Percentiles rank a stretch among this genome's conserved stretches.
Evolutionary conservation across 768 basidiomycete species (phyloP).

Genomic region (Dictyophora rubrovolvata): DNA sequence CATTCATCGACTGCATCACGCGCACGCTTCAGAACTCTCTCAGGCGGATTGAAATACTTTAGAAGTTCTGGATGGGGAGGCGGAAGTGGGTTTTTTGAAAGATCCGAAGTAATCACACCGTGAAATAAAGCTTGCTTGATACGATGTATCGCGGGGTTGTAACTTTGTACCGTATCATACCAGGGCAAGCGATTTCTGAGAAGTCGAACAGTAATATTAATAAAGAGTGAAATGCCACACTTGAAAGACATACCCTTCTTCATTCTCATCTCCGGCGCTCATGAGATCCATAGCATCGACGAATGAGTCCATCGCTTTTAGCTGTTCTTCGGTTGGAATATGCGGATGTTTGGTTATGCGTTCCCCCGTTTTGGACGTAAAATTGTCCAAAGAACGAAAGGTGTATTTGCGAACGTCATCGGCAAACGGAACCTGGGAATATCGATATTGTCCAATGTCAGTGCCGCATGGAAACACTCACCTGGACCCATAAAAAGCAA

Average conservation of each 20-base stretch:
- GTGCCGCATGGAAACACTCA: constrained; percentile 23
- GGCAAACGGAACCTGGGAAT: constrained; percentile 78
- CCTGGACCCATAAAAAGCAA: constrained; percentile 77
- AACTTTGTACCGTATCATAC: constrained; percentile 71
- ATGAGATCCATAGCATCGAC: constrained; percentile 86
- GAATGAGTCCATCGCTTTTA: constrained; percentile 75
- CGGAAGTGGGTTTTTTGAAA: constrained; percentile 64
- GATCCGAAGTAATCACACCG: constrained; percentile 64
- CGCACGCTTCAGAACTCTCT: constrained; percentile 52
- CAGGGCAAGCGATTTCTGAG: constrained; percentile 53
- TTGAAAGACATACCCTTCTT: constrained; percentile 46
- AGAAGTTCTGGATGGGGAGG: constrained; percentile 78
- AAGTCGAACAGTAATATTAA: not conserved
- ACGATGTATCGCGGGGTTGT: constrained; percentile 84
- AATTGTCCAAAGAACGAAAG: constrained; percentile 69
- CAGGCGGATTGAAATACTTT: constrained; percentile 78
- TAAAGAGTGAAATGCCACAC: constrained; percentile 1
- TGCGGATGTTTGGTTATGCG: constrained; percentile 65
- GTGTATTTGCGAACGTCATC: constrained; percentile 86
- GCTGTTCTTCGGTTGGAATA: constrained; percentile 68
- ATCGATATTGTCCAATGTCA: constrained; percentile 3
- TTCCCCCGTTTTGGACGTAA: constrained; percentile 70
- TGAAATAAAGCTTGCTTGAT: constrained; percentile 92
- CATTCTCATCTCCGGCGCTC: constrained; percentile 64
- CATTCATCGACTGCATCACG: constrained; percentile 47